Evolutionary conservation across 2,329 filamentous ascomycete species (phyloP).

Genomic region (Aspergillus arachidicola): DNA sequence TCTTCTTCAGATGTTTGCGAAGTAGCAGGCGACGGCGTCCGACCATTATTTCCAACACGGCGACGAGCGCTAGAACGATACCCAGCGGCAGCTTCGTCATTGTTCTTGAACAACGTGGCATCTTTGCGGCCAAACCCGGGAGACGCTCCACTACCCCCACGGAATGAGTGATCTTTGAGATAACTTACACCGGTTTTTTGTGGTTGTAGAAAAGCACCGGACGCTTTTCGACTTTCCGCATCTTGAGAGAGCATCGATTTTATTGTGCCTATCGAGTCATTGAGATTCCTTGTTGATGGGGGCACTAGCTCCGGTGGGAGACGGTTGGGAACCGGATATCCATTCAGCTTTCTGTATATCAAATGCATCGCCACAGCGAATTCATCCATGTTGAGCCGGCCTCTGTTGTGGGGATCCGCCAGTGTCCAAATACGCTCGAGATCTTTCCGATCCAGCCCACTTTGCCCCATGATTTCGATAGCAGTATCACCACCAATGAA

Average conservation of each 20-base stretch:
- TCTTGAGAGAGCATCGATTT: constrained; percentile 88
- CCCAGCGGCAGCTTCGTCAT: constrained; percentile 80
- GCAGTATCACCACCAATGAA: constrained; percentile 90
- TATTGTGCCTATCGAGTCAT: constrained; percentile 87
- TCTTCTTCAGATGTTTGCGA: constrained; percentile 74
- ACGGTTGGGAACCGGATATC: constrained; percentile 85
- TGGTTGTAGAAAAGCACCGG: constrained; percentile 85
- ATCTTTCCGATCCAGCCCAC: constrained; percentile 86
- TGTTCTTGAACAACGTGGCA: constrained; percentile 94
- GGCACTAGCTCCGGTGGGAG: constrained; percentile 91
- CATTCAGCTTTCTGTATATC: constrained; percentile 96
- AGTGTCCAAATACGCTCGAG: constrained; percentile 94
- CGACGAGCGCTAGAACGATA: constrained; percentile 94
- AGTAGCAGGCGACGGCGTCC: constrained; percentile 78
- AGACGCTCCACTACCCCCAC: constrained; percentile 59
- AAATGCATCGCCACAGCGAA: constrained; percentile 99
- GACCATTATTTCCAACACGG: constrained; percentile 68
- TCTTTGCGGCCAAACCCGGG: constrained; percentile 74
- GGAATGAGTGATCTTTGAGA: constrained; percentile 92
- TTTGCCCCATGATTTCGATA: constrained; percentile 96
- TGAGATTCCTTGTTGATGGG: constrained; percentile 90
- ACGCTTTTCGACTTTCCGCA: constrained; percentile 84
- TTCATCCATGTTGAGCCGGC: constrained; percentile 91
- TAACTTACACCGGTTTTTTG: constrained; percentile 99
- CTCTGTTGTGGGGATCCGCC: constrained; percentile 90